Evolutionary conservation across 371 early-diverging fungal genomes (phyloP).

Genomic region (Fennellomyces sp.): DNA sequence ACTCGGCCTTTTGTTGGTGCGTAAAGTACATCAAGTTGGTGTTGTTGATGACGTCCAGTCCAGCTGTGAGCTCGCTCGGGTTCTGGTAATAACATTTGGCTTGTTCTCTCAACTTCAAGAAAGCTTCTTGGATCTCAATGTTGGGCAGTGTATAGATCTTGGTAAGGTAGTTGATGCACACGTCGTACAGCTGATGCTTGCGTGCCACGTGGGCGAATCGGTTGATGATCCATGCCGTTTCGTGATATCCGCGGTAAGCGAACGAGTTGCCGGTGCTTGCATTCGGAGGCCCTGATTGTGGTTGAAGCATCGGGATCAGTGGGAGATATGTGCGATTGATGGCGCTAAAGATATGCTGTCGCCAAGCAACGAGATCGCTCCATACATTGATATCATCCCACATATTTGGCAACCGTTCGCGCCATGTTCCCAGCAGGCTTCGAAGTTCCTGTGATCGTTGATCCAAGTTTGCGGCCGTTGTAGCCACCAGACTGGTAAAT

Average conservation of each 20-base stretch:
- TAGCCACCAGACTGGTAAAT: constrained; percentile 76
- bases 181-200: constrained; percentile 93
- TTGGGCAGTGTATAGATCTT: constrained; percentile 99
- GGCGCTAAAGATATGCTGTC: constrained; percentile 95
- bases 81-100: constrained; percentile 96
- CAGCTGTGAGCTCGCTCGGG: constrained; percentile 85
- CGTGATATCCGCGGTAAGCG: constrained; percentile 98
- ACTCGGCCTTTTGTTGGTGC: constrained; percentile 95
- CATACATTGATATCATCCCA: constrained; percentile 98
- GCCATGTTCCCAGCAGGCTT: constrained; percentile 92
- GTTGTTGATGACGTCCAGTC: constrained; percentile 97
- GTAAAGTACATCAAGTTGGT: constrained; percentile 97
- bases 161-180: constrained; percentile 91
- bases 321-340: constrained; percentile 96
- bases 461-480: constrained; percentile 83
- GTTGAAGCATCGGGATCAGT: constrained; percentile 72
- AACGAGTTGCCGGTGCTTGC: constrained; percentile 74
- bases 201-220: constrained; percentile 99
- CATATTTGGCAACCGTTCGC: constrained; percentile 95
- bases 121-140: constrained; percentile 99
- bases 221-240: constrained; percentile 99
- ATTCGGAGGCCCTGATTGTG: constrained; percentile 53
- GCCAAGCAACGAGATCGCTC: constrained; percentile 98
- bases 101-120: constrained; percentile 97
- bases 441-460: constrained; percentile 86